These are phyloP conservation scores for Verbascum thapsus DNA, from an alignment of 257 asterid species.

Conservation along the genomic window DNA sequence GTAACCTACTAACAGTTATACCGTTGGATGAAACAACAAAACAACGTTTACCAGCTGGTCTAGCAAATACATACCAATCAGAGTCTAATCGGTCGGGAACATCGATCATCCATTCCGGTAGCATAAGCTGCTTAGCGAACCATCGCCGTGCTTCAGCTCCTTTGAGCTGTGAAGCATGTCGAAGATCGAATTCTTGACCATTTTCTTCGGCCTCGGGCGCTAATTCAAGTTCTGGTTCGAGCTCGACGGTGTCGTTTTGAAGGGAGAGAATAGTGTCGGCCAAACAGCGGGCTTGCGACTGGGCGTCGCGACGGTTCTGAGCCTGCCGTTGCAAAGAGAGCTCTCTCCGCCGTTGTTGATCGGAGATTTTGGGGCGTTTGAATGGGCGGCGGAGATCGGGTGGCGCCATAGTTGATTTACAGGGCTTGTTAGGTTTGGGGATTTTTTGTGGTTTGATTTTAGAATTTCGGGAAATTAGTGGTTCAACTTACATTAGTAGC, in stretches of 20 bases:
- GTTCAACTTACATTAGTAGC: too few species aligned
- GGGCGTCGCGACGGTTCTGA: conserved; percentile 82
- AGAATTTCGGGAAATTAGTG: too few species aligned
- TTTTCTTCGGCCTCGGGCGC: conserved; percentile 34
- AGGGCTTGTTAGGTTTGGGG: conserved; percentile 42
- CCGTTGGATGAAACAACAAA: conserved; percentile 92
- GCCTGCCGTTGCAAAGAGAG: conserved; percentile 77
- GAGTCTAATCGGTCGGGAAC: conserved; percentile 65
- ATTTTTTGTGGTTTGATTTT: too few species aligned
- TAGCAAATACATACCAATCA: conserved; percentile 87
- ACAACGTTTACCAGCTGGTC: conserved; percentile 94
- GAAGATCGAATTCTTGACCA: conserved; percentile 48
- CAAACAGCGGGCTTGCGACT: conserved; percentile 79
- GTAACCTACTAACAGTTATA: conserved; percentile 71
- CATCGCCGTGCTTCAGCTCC: conserved; percentile 85
- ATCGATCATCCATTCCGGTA: conserved; percentile 97
- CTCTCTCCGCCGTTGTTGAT: conserved; percentile 89
- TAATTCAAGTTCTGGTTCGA: conserved; percentile 28
- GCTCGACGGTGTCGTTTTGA: conserved; percentile 41
- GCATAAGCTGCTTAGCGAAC: conserved; percentile 97
- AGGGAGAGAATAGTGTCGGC: conserved; percentile 71
- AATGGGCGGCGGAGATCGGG: conserved; percentile 85
- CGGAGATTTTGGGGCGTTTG: conserved; percentile 85
- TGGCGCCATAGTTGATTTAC: conserved; percentile 66
- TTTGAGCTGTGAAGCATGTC: conserved; percentile 64